Conservation (phyloP, 164 flowering plant species). For the Amborella trichopoda region DNA sequence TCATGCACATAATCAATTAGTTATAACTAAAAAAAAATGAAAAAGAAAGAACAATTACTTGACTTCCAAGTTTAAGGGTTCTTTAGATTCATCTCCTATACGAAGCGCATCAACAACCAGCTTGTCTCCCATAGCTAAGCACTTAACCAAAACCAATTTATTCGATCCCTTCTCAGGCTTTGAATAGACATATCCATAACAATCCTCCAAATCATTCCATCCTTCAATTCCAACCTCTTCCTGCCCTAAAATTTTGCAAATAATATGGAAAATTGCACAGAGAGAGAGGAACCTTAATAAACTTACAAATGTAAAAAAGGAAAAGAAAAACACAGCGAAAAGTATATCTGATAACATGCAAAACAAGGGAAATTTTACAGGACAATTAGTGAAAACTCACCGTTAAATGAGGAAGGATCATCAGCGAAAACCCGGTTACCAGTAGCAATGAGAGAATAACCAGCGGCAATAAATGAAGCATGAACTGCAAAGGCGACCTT, state of each 20-base stretch:
- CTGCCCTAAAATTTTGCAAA: not conserved
- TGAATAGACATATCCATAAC: slow-evolving; percentile 5
- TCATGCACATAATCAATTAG: not conserved
- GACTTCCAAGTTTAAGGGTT: slow-evolving; percentile 5
- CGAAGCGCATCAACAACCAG: slow-evolving; percentile 7
- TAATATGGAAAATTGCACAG: not conserved
- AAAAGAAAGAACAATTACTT: slow-evolving; percentile 6
- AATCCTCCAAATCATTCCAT: slow-evolving; percentile 12
- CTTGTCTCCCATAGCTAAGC: slow-evolving; percentile 8
- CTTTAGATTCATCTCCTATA: slow-evolving; percentile 1
- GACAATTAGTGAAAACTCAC: no score
- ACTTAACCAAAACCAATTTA: slow-evolving; percentile 6
- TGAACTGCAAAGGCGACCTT: slow-evolving; percentile 7
- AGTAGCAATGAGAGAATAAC: slow-evolving; percentile 10
- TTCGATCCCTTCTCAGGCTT: slow-evolving; percentile 5
- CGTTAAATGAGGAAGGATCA: slow-evolving; percentile 1
- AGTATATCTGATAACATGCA: no score
- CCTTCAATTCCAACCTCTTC: slow-evolving; percentile 13
- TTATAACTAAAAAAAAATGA: not conserved
- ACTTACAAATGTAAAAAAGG: no score
- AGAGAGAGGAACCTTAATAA: no score
- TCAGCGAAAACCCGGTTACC: slow-evolving; percentile 5
- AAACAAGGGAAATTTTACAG: no score
- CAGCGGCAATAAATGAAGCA: slow-evolving; percentile 10
- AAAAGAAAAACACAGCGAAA: no score